Conservation (phyloP, 1,139 yeast genomes). For the Taphrina confusa region DNA sequence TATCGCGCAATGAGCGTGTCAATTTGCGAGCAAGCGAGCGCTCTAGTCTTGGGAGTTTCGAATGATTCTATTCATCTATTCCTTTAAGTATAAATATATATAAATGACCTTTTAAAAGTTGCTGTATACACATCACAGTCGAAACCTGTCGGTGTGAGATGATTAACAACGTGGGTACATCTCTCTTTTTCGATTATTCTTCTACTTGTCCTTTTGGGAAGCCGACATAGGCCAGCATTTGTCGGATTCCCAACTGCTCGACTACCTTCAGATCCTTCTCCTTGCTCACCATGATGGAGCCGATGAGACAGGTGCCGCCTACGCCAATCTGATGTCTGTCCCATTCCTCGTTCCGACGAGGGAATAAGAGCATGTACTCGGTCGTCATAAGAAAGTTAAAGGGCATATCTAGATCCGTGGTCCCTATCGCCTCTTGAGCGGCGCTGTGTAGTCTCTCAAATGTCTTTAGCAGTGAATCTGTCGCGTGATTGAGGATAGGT, state of each 20-base stretch:
- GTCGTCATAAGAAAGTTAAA: slow-evolving; percentile 28
- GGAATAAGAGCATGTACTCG: slow-evolving; percentile 23
- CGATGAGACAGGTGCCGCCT: slow-evolving; percentile 30
- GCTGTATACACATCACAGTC: no score
- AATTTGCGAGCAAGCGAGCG: background rate
- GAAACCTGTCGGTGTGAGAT: no score
- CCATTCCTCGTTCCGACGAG: slow-evolving; percentile 25
- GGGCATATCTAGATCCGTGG: slow-evolving; percentile 22
- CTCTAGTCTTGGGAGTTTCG: no score
- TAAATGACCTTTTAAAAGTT: no score
- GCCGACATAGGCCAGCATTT: slow-evolving; percentile 8
- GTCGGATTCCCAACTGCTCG: background rate
- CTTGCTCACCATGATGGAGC: slow-evolving; percentile 24
- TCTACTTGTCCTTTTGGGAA: background rate
- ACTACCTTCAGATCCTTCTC: background rate
- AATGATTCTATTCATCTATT: no score
- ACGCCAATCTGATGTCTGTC: slow-evolving; percentile 23
- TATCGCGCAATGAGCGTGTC: background rate
- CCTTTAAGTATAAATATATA: no score
- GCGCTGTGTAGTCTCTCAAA: slow-evolving; percentile 6
- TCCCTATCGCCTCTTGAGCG: slow-evolving; percentile 6
- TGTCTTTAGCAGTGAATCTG: background rate
- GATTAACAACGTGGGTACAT: no score
- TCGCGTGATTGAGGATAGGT: background rate
- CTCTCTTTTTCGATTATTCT: background rate